Evolutionary conservation across 768 basidiomycete genomes (phyloP).

Genomic region (Lyophyllum shimeji): DNA sequence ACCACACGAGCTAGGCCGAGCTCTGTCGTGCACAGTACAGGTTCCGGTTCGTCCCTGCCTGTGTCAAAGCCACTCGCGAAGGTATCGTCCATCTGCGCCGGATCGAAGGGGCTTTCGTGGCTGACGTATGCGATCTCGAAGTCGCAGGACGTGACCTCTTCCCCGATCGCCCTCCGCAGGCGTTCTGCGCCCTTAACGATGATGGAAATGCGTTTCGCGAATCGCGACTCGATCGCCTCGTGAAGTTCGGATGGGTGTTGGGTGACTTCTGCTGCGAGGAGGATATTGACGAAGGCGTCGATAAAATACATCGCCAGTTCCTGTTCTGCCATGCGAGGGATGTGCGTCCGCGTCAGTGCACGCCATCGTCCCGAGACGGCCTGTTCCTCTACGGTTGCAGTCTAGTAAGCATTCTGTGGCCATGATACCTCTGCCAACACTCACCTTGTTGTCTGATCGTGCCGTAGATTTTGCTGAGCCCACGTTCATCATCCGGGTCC

Average conservation of each 20-base stretch:
- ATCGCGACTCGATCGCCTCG: conserved; percentile 39
- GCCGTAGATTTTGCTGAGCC: conserved; percentile 36
- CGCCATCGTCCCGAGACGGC: conserved; percentile 46
- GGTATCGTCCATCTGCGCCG: conserved; percentile 45
- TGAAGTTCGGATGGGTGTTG: conserved; percentile 29
- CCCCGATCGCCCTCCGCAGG: conserved; percentile 57
- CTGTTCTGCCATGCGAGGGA: conserved; percentile 21
- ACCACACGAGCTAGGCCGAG: conserved; percentile 47
- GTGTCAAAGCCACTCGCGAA: conserved; percentile 24
- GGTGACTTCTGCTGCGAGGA: conserved; percentile 36
- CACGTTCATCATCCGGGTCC: conserved; percentile 44
- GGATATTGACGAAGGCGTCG: conserved; percentile 40
- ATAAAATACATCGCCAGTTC: conserved; percentile 34
- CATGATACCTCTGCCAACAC: conserved; percentile 4
- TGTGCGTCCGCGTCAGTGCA: conserved; percentile 33
- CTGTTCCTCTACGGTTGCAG: conserved; percentile 35
- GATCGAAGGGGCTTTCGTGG: conserved; percentile 41
- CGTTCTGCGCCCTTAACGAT: conserved; percentile 46
- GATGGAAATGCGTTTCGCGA: conserved; percentile 39
- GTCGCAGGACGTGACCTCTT: conserved; percentile 57
- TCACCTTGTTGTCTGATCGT: conserved; percentile 35
- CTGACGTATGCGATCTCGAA: conserved; percentile 48
- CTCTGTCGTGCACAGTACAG: conserved; percentile 56
- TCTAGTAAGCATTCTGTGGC: neutral
- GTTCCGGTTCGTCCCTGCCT: conserved; percentile 22